These are phyloP conservation scores for Candida pseudofarinosa DNA, from an alignment of 805 yeast species.

Conservation along the genomic window DNA sequence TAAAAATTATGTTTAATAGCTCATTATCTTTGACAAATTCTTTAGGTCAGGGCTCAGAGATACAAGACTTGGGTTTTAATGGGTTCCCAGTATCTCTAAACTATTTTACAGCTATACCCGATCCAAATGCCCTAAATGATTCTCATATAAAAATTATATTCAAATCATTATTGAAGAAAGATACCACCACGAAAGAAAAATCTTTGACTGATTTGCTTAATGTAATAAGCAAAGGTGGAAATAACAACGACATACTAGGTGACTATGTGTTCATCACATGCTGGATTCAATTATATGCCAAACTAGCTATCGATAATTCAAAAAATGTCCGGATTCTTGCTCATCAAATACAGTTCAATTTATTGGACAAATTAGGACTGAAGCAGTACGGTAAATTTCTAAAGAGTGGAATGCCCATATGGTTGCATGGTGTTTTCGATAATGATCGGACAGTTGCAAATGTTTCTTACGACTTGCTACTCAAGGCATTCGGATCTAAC, in stretches of 20 bases:
- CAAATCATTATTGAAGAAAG: slow-evolving; percentile 73
- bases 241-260: slow-evolving; percentile 11
- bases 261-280: slow-evolving; percentile 55
- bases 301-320: slow-evolving; percentile 68
- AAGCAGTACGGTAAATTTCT: slow-evolving; percentile 62
- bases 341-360: slow-evolving; percentile 60
- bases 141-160: slow-evolving; percentile 62
- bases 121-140: slow-evolving; percentile 28
- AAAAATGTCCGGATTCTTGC: slow-evolving; percentile 56
- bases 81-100: slow-evolving; percentile 59
- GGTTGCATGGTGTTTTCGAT: slow-evolving; percentile 73
- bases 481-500: slow-evolving; percentile 52
- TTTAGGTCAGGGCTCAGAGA: background rate
- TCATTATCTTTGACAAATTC: background rate
- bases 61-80: slow-evolving; percentile 27
- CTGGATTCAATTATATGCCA: slow-evolving; percentile 82
- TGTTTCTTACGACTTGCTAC: slow-evolving; percentile 45
- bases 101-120: slow-evolving; percentile 77
- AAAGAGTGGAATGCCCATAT: slow-evolving; percentile 65
- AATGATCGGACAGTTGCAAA: slow-evolving; percentile 57
- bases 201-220: slow-evolving; percentile 52
- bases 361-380: slow-evolving; percentile 43
- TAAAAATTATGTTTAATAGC: background rate
- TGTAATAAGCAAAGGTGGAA: slow-evolving; percentile 28
- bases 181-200: slow-evolving; percentile 80